A percentile compares a stretch with the other conserved stretches of the same genome.
These are phyloP conservation scores for Tubosaeta sp. DNA, from an alignment of 768 basidiomycete species.

Conservation along the genomic window DNA sequence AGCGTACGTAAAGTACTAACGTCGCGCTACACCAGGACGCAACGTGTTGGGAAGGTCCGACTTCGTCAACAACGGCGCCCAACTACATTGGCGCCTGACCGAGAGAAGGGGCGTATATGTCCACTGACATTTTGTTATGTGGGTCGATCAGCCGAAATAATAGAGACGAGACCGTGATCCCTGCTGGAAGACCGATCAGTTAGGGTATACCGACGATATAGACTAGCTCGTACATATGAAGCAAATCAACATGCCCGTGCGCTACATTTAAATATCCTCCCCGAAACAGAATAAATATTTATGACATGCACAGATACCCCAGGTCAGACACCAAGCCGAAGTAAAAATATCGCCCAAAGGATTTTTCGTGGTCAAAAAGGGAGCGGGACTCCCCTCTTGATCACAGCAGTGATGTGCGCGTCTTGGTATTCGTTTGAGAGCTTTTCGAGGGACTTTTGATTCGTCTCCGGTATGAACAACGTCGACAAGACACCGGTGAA, in stretches of 20 bases:
- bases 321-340: background rate
- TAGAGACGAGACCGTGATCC: conserved; percentile 59
- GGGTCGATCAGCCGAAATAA: conserved; percentile 5
- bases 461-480: conserved; percentile 80
- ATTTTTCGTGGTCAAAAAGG: background rate
- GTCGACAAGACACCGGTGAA: conserved; percentile 80
- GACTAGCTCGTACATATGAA: conserved; percentile 61
- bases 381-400: conserved; percentile 13
- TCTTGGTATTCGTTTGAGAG: conserved; percentile 70
- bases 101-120: conserved; percentile 15
- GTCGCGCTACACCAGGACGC: background rate
- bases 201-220: conserved; percentile 81
- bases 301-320: background rate
- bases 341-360: background rate
- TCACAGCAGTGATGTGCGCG: conserved; percentile 42
- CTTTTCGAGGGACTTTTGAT: conserved; percentile 56
- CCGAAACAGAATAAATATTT: background rate
- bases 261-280: background rate
- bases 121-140: conserved; percentile 12
- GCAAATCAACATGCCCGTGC: background rate
- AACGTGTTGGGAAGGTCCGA: background rate
- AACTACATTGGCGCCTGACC: background rate
- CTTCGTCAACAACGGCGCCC: background rate
- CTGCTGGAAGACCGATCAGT: conserved; percentile 68
- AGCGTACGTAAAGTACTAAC: background rate